These are phyloP conservation scores for Cerrena zonata DNA, from an alignment of 1,284 basidiomycete species.

Conservation along the genomic window DNA sequence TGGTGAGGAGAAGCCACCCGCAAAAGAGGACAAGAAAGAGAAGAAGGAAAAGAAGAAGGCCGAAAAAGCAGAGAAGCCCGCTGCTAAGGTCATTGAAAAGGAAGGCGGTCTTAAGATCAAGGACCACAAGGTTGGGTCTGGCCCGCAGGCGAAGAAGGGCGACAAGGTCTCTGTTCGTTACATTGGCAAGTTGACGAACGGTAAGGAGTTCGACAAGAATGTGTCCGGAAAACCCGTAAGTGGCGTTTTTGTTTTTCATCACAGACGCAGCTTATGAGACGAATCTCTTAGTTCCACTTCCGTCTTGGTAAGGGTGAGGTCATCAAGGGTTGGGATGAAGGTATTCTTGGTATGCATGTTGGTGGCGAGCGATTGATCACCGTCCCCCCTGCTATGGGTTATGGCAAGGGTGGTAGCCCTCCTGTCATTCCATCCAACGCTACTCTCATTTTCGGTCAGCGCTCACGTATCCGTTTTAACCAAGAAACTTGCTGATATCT, in stretches of 20 bases:
- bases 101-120: constrained; percentile 73
- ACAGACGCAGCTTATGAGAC: constrained; percentile 8
- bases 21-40: constrained; percentile 36
- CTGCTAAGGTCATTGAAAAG: constrained; percentile 41
- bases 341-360: constrained; percentile 85
- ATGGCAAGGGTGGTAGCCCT: constrained; percentile 52
- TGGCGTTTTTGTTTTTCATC: constrained; percentile 23
- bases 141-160: constrained; percentile 81
- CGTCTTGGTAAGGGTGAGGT: constrained; percentile 74
- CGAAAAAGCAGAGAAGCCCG: constrained; percentile 45
- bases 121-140: constrained; percentile 76
- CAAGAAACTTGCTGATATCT: constrained; percentile 11
- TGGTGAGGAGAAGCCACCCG: constrained; percentile 26
- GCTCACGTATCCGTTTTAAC: not conserved
- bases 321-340: constrained; percentile 71
- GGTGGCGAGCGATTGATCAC: constrained; percentile 84
- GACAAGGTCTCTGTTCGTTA: constrained; percentile 84
- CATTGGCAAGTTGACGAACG: constrained; percentile 81
- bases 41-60: constrained; percentile 39
- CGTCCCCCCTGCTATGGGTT: constrained; percentile 67
- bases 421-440: constrained; percentile 66
- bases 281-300: constrained; percentile 66
- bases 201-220: constrained; percentile 87
- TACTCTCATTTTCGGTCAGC: constrained; percentile 68
- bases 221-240: constrained; percentile 79